Percentiles rank a stretch among this genome's conserved stretches.
Conservation (phyloP, 1,284 basidiomycete genomes). For the Rhodotorula sp. region DNA sequence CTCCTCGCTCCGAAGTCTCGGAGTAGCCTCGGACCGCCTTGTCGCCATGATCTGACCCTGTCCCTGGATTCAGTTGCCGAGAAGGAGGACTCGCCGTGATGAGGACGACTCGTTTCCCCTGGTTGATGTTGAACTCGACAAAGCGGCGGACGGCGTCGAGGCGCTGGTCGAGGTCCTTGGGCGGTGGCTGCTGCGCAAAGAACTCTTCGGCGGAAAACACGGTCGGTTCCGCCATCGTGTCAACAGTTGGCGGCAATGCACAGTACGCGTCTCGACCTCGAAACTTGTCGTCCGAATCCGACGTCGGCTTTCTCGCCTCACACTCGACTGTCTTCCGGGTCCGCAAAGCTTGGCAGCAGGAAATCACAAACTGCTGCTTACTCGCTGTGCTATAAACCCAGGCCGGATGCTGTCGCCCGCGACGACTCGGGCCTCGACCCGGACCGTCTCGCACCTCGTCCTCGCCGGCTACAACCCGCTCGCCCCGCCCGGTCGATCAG, state of each 20-base stretch:
- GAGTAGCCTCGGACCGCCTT: neutral
- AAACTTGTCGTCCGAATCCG: too few species aligned
- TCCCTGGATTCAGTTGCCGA: neutral
- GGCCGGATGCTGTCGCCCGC: neutral
- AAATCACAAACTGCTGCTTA: too few species aligned
- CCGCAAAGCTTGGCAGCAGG: too few species aligned
- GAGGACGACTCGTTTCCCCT: constrained; percentile 77
- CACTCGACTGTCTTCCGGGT: too few species aligned
- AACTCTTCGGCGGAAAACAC: constrained; percentile 72
- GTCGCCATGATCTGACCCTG: neutral
- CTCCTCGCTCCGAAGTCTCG: neutral
- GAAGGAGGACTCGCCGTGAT: constrained; percentile 71
- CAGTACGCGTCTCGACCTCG: neutral
- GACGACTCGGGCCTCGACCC: neutral
- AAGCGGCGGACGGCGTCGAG: constrained; percentile 66
- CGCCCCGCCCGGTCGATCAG: constrained; percentile 21
- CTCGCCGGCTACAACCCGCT: constrained; percentile 38
- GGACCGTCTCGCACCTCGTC: constrained; percentile 33
- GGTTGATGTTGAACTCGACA: constrained; percentile 63
- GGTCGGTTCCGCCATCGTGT: neutral
- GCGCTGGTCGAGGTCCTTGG: constrained; percentile 66
- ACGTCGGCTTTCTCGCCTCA: too few species aligned
- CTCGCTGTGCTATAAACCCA: too few species aligned
- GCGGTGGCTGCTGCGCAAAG: constrained; percentile 78
- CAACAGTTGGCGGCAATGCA: neutral